Percentiles rank a stretch among this genome's conserved stretches.
These are phyloP conservation scores for Protea cynaroides DNA, from an alignment of 164 flowering plant species.

Conservation along the genomic window DNA sequence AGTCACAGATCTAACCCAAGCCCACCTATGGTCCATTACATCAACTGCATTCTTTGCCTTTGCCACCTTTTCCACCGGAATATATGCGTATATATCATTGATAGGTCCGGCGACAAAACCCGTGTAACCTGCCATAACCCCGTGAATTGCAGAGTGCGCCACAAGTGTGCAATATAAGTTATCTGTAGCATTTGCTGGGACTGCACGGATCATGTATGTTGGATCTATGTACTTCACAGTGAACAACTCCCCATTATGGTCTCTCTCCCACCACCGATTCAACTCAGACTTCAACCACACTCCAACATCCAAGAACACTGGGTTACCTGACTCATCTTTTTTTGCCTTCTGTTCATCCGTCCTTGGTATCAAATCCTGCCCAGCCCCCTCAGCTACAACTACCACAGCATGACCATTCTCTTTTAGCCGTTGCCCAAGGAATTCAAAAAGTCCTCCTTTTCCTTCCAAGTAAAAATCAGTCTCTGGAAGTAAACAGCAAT, in stretches of 20 bases:
- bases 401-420: conserved; percentile 70
- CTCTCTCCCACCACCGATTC: conserved; percentile 69
- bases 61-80: conserved; percentile 64
- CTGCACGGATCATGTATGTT: conserved; percentile 82
- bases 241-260: conserved; percentile 49
- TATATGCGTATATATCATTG: conserved; percentile 71
- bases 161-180: conserved; percentile 70
- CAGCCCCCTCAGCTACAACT: conserved; percentile 86
- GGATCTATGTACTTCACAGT: conserved; percentile 88
- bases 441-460: conserved; percentile 64
- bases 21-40: conserved; percentile 75
- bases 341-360: conserved; percentile 44
- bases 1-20: conserved; percentile 82
- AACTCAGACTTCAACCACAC: conserved; percentile 78
- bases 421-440: conserved; percentile 40
- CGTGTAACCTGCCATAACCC: conserved; percentile 83
- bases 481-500: conserved; percentile 83
- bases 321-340: conserved; percentile 77
- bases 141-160: conserved; percentile 82
- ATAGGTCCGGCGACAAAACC: conserved; percentile 78
- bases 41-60: conserved; percentile 52
- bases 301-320: conserved; percentile 75
- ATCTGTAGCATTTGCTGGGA: conserved; percentile 79
- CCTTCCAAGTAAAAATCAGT: conserved; percentile 64
- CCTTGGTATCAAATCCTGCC: conserved; percentile 70